Conservation (phyloP, 2,329 filamentous ascomycete species). For the Westerdykella ornata region DNA sequence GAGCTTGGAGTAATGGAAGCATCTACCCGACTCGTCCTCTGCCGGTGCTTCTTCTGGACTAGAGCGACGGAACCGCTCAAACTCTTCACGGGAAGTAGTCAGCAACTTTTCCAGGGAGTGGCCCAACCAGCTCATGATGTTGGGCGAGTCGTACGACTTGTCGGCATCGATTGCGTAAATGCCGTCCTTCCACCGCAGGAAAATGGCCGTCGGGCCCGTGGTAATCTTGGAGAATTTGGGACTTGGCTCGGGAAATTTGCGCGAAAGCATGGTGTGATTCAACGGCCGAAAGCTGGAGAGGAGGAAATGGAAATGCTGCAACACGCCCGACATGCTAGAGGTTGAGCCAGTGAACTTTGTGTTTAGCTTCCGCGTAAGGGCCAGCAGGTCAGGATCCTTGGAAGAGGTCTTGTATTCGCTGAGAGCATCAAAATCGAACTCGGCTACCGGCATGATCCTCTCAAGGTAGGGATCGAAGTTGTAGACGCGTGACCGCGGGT, state of each 20-base stretch:
- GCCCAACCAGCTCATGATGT: slow-evolving; percentile 82
- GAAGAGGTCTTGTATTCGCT: slow-evolving; percentile 89
- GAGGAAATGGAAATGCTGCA: slow-evolving; percentile 89
- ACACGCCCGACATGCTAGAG: slow-evolving; percentile 85
- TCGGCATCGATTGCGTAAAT: slow-evolving; percentile 93
- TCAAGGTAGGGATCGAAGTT: slow-evolving; percentile 96
- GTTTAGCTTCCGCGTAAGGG: slow-evolving; percentile 57
- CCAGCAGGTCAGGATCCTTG: slow-evolving; percentile 64
- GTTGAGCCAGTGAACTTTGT: slow-evolving; percentile 91
- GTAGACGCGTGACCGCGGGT: slow-evolving; percentile 78
- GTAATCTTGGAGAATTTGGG: slow-evolving; percentile 64
- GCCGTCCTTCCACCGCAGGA: slow-evolving; percentile 74
- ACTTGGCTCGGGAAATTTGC: slow-evolving; percentile 56
- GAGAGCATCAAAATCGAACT: slow-evolving; percentile 87
- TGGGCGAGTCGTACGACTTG: slow-evolving; percentile 80
- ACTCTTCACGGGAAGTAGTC: slow-evolving; percentile 74
- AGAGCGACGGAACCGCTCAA: slow-evolving; percentile 65
- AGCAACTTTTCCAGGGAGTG: slow-evolving; percentile 96
- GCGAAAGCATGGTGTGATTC: slow-evolving; percentile 60
- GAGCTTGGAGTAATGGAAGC: slow-evolving; percentile 80
- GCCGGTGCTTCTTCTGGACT: slow-evolving; percentile 59
- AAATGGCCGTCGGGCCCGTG: slow-evolving; percentile 65
- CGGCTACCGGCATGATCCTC: slow-evolving; percentile 82
- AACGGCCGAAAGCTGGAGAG: slow-evolving; percentile 76
- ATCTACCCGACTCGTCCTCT: slow-evolving; percentile 50